Conservation (phyloP, 2,329 filamentous ascomycete species). For the Fusarium buxicola region DNA sequence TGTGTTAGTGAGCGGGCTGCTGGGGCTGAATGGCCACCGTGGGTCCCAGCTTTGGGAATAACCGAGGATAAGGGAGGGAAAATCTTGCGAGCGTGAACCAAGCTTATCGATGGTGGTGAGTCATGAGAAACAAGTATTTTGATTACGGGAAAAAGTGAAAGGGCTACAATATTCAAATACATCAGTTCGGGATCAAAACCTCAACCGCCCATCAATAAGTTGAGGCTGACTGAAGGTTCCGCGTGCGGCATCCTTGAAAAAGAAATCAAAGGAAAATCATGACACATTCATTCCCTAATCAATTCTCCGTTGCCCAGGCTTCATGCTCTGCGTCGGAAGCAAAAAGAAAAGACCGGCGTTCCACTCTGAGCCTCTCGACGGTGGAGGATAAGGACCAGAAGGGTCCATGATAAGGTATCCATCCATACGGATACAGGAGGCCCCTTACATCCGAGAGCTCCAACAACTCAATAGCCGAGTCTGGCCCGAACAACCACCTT, state of each 20-base stretch:
- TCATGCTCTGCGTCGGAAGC: neutral
- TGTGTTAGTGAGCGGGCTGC: neutral
- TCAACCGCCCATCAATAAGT: neutral
- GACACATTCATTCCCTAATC: neutral
- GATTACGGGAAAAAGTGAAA: no score
- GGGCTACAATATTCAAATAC: no score
- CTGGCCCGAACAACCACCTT: slow-evolving; percentile 39
- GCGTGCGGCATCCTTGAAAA: neutral
- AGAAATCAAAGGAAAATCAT: neutral
- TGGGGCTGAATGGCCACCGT: slow-evolving; percentile 24
- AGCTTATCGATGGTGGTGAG: neutral
- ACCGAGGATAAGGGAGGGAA: slow-evolving; percentile 42
- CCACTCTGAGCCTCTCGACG: slow-evolving; percentile 3
- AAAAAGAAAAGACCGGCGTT: neutral
- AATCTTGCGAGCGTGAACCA: neutral
- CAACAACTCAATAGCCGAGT: slow-evolving; percentile 39
- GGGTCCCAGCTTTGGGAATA: slow-evolving; percentile 29
- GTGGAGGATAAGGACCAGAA: no score
- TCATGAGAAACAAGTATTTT: slow-evolving; percentile 4
- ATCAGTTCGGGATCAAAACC: no score
- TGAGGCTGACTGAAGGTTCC: neutral
- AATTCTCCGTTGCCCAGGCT: no score
- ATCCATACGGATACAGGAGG: no score
- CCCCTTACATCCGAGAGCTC: slow-evolving; percentile 40
- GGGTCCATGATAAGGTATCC: no score